Evolutionary conservation across 306 rosid genomes (phyloP), one percentile per base, ranked within the genome.

Genomic region (Lathyrus tuberosus): DNA sequence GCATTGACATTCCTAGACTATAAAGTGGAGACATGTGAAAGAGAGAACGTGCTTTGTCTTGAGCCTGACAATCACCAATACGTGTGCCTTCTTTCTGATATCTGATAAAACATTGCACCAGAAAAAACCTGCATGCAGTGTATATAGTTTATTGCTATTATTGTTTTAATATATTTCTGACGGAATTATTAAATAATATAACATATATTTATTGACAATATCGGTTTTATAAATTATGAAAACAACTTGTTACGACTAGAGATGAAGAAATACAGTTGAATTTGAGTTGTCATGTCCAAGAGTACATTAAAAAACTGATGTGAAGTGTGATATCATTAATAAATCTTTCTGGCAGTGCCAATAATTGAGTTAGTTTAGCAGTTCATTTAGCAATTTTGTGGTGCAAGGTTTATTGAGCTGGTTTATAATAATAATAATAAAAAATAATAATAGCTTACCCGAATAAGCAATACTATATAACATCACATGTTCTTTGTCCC

Each of bases 401-500:
- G 1, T 38, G 54, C 41, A 14, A 69, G 53, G 47, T 53, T 53
- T 54, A 73, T 52, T 54, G 68, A 53, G 72, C 10, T 46, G 68
- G 38, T 35, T 7, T 35, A 6, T 7, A 35, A 72, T 56, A 26
- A 26, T n/a, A n/a, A n/a, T n/a, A n/a, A n/a, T n/a, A n/a, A n/a
- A n/a, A n/a, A n/a, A n/a, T n/a, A n/a, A n/a, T 26, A 40, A 44
- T 35, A 10, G 10, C 26, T 31, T 20, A 24, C 48, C 57, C 57
- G n/a, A 68, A 61, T 54, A 30, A 52, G 51, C 8, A 67, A 47
- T 62, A 43, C 76, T 22, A 30, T 30, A 48, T 8, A 64, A 26
- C 70, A 66, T 31, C 74, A 59, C 74, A 48, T 76, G 65, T 20
- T 47, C 56, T 56, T 66, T 75, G 54, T 47, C 59, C 53, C 79